Evolutionary conservation across 106 monocot species (phyloP).

Genomic region (Acorus calamus): DNA sequence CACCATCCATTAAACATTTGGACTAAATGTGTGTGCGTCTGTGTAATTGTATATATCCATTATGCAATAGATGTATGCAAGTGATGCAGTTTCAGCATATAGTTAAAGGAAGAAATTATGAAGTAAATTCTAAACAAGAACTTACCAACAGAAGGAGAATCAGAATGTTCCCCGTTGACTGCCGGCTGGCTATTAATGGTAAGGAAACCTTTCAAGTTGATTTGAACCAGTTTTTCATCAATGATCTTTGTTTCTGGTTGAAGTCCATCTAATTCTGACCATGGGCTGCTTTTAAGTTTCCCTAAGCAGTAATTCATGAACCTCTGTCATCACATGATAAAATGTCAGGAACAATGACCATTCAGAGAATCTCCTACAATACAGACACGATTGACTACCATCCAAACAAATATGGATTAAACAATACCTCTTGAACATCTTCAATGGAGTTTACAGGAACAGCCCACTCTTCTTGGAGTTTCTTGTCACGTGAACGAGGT

Average conservation of each 20-base stretch:
- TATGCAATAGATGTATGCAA: too few relatives aligned
- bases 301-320: conserved; percentile 77
- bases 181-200: conserved; percentile 93
- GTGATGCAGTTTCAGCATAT: background rate
- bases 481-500: conserved; percentile 64
- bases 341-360: background rate
- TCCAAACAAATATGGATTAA: background rate
- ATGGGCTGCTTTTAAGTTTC: conserved; percentile 70
- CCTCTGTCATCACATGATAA: conserved; percentile 25
- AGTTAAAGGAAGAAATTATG: background rate
- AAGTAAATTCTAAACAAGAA: conserved; percentile 5
- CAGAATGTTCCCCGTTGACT: conserved; percentile 78
- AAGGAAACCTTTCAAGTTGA: conserved; percentile 80
- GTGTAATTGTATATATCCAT: too few relatives aligned
- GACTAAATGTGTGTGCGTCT: too few relatives aligned
- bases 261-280: conserved; percentile 87
- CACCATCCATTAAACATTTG: too few relatives aligned
- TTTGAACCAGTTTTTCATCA: conserved; percentile 48
- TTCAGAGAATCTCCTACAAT: background rate
- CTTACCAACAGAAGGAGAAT: conserved; percentile 64
- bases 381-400: background rate
- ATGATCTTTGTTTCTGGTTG: conserved; percentile 92
- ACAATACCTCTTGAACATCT: conserved; percentile 55
- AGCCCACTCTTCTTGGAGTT: conserved; percentile 91
- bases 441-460: conserved; percentile 57